phyloP scores from a whole-genome alignment of 345 rosid genomes.

The Crucihimalaya himalaica region DNA sequence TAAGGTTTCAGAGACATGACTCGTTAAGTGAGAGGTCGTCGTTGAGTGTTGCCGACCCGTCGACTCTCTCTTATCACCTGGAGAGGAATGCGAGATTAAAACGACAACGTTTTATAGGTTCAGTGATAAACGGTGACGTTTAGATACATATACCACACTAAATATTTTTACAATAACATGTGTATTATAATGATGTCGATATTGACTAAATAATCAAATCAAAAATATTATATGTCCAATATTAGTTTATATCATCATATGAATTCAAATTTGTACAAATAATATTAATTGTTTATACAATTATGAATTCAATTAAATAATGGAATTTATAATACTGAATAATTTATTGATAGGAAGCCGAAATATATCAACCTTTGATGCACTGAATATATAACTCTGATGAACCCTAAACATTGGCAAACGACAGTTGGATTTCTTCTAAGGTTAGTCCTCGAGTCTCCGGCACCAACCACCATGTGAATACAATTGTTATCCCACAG shows the following conservation, averaged over 20 bases:
- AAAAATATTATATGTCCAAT: too few relatives aligned
- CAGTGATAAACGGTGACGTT: neutral
- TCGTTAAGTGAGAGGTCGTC: neutral
- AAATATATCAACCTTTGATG: neutral
- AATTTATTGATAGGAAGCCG: neutral
- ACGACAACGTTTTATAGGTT: neutral
- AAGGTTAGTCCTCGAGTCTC: slow-evolving; percentile 55
- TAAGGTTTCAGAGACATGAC: slow-evolving; percentile 35
- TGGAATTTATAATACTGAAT: neutral
- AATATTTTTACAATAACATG: too few relatives aligned
- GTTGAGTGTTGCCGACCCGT: neutral
- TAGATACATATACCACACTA: neutral
- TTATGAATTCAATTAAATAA: neutral
- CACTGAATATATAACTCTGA: neutral
- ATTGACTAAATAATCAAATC: too few relatives aligned
- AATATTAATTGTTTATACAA: neutral
- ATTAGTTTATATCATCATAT: too few relatives aligned
- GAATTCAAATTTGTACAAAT: neutral
- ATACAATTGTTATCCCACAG: slow-evolving; percentile 39
- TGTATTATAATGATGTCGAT: too few relatives aligned
- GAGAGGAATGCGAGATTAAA: neutral
- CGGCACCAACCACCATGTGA: slow-evolving; percentile 49
- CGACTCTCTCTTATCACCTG: slow-evolving; percentile 31
- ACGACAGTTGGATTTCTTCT: slow-evolving; percentile 54
- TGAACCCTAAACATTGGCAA: slow-evolving; percentile 17